phyloP scores from a whole-genome alignment of 345 rosid genomes.

The Diplotaxis tenuifolia region DNA sequence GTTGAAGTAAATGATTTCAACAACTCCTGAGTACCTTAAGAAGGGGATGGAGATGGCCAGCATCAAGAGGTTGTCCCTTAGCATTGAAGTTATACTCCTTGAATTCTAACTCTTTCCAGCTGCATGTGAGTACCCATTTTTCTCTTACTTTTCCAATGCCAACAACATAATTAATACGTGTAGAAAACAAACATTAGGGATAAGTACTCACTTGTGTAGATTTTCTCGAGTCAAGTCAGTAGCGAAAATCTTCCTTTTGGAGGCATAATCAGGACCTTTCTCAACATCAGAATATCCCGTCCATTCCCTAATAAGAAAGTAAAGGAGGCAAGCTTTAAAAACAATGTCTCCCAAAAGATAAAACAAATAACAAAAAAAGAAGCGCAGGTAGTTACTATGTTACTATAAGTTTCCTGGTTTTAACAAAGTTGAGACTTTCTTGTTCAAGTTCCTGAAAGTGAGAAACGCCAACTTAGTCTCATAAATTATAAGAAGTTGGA shows the following conservation, averaged over 20 bases:
- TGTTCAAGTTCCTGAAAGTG: conserved; percentile 51
- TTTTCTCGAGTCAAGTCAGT: conserved; percentile 92
- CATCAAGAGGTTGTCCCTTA: conserved; percentile 78
- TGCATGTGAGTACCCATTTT: too few species aligned
- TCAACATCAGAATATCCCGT: conserved; percentile 64
- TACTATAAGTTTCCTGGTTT: conserved; percentile 79
- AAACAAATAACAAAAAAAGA: conserved; percentile 11
- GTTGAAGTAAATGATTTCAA: conserved; percentile 7
- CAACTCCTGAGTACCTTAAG: conserved; percentile 56
- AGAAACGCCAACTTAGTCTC: neutral
- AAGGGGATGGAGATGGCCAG: conserved; percentile 94
- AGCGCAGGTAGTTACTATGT: conserved; percentile 44
- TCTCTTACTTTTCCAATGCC: conserved; percentile 1
- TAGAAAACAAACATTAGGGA: neutral
- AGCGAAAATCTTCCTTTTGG: too few species aligned
- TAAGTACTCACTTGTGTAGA: conserved; percentile 63
- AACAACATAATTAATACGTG: neutral
- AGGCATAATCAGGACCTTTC: conserved; percentile 86
- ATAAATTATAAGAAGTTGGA: too few species aligned
- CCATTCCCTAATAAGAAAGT: conserved; percentile 58
- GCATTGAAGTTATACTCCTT: conserved; percentile 91
- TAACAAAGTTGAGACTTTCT: conserved; percentile 60
- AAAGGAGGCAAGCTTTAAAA: neutral
- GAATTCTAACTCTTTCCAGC: too few species aligned
- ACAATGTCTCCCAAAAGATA: conserved; percentile 3